Base-by-base conservation (phyloP, 1,284 basidiomycete species). In the Cutaneotrichosporon mucoides region DNA sequence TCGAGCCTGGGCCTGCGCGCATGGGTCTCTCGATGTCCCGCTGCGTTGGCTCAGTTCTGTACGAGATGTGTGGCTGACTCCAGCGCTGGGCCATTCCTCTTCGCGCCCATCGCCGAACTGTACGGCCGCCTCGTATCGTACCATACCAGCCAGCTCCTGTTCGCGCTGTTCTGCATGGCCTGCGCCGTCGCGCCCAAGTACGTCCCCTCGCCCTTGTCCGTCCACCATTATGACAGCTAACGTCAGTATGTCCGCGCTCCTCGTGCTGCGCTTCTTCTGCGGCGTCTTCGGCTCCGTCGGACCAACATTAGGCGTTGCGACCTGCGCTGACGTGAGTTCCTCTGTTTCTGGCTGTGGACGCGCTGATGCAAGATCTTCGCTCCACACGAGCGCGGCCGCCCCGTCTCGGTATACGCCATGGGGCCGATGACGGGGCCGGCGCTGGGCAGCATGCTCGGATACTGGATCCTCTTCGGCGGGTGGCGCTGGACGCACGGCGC, bases 81-180 rank as follows among this genome's bases (percentile, higher is more conserved):
- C 51, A 73, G 73, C 9, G 56, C 62, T 7, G 80, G 80, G 0
- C 80, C 80, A 0, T 81, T 81, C 65, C 42, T 81, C 8, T 78
- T 81, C 52, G 78, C 80, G 0, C 80, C 80, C 0, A 73, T 79
- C 9, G 73, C 72, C 5, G 80, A 81, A 68, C 73, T 81, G n/a
- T 79, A 76, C 38, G 80, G 80, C 4, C 62, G 80, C 0, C 78
- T 79, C 56, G 64, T 70, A 0, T 78, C 79, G 0, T 81, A 81
- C 59, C 59, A 70, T 7, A 61, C 60, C 33, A 66, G 62, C 41
- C 69, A 73, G 53, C 33, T 61, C 0, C 56, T 70, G 9, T 79
- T 75, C 55, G 64, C 76, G 42, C 40, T 73, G 9, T 78, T 78
- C 62, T 73, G 73, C 48, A 45, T 79, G 41, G 76, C 68, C 3